Evolutionary conservation across 768 basidiomycete genomes (phyloP), one percentile per base, ranked within the genome.

Genomic region (Tephrocybe rancida): DNA sequence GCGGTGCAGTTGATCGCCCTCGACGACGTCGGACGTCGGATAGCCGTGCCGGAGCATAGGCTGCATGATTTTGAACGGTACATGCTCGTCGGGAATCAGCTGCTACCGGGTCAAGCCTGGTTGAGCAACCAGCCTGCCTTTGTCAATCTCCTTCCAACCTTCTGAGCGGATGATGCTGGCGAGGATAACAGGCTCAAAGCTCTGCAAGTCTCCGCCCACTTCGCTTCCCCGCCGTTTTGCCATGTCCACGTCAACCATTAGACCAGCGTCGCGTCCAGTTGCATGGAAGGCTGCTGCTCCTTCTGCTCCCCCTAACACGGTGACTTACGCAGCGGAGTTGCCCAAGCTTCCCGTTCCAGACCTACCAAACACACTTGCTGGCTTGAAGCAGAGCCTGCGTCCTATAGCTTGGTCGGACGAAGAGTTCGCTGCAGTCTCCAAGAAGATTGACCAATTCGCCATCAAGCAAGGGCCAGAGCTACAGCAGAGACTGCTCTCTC

Each of bases 241-340:
- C 7, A 61, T 64, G 59, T 60, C 59, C 32, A 63, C 57, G 9
- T 64, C 66, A 11, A 55, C 63, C 14, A 48, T 57, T 24, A 62
- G 53, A 22, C 61, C 59, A 29, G 47, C 58, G 25, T 54, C 61
- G 46, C 72, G 76, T 27, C 86, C 87, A 3, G 38, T 66, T 16
- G 70, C 82, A 61, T 94, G 92, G 92, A 94, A 94, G 71, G 63
- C 77, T 0, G 71, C 73, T 47, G 90, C 92, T 0, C 89, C 91
- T 0, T 70, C 75, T 38, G 74, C 86, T 7, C 70, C 78, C 1
- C 67, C 73, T 2, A 73, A 72, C 26, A 71, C 87, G 10, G 66
- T 77, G 14, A 89, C 92, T 11, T 92, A 90, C 65, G 79, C 79
- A 1, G 76, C 78, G 0, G 67, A 72, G 8, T 79, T 97, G 4